phyloP scores from a whole-genome alignment of 768 basidiomycete species.

The Lenzites betulinus region DNA sequence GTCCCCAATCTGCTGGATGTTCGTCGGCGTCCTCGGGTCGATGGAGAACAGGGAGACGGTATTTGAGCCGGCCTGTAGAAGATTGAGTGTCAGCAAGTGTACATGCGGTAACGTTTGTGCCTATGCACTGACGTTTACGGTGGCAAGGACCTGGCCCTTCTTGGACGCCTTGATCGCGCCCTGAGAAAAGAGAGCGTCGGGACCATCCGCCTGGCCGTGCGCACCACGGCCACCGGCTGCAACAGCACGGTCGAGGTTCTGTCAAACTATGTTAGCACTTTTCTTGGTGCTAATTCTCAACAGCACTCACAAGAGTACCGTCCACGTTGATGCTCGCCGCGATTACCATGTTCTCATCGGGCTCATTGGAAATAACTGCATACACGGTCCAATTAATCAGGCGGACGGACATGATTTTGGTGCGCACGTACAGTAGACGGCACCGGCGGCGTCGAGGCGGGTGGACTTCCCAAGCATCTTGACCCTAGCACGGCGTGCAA shows the following conservation, averaged over 20 bases:
- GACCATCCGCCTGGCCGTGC: conserved; percentile 27
- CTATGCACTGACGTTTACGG: conserved; percentile 27
- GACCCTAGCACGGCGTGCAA: conserved; percentile 14
- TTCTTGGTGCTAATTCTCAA: background rate
- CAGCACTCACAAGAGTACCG: conserved; percentile 43
- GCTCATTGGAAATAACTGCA: conserved; percentile 55
- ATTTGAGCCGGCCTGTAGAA: conserved; percentile 47
- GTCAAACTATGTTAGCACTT: background rate
- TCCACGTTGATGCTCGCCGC: conserved; percentile 44
- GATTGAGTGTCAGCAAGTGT: background rate
- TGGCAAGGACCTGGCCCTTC: conserved; percentile 24
- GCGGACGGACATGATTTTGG: background rate
- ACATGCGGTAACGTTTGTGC: background rate
- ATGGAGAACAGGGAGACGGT: conserved; percentile 42
- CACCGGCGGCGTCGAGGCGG: conserved; percentile 20
- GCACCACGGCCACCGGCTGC: conserved; percentile 25
- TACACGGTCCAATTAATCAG: background rate
- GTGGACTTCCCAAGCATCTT: conserved; percentile 11
- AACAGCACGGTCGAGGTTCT: conserved; percentile 25
- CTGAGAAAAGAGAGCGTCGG: conserved; percentile 33
- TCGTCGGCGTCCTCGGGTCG: conserved; percentile 44
- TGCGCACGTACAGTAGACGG: conserved; percentile 28
- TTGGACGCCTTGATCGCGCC: conserved; percentile 30
- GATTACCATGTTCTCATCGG: conserved; percentile 46
- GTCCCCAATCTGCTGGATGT: conserved; percentile 44